Conservation (phyloP, 441 rosid species). For the Cnidoscolus chayamansa region DNA sequence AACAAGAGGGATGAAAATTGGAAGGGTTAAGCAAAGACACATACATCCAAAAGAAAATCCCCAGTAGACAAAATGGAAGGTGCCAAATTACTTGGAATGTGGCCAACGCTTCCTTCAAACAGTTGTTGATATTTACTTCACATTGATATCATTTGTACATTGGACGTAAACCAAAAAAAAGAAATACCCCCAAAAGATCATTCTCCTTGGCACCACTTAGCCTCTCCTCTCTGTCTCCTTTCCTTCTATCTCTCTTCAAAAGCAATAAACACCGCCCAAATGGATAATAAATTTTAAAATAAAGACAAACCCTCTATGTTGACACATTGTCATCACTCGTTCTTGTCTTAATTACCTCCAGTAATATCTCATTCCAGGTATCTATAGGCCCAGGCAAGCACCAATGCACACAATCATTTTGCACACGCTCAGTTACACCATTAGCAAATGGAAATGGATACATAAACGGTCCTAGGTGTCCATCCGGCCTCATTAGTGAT, state of each 20-base stretch:
- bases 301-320: neutral
- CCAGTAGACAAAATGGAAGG: neutral
- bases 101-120: conserved; percentile 14
- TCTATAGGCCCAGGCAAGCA: conserved; percentile 94
- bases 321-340: conserved; percentile 15
- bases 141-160: conserved; percentile 18
- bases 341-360: conserved; percentile 51
- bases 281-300: conserved; percentile 1
- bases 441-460: conserved; percentile 66
- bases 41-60: neutral
- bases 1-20: neutral
- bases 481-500: conserved; percentile 76
- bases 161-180: neutral
- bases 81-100: neutral
- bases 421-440: conserved; percentile 67
- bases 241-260: conserved; percentile 6
- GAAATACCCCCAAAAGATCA: conserved; percentile 12
- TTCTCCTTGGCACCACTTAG: conserved; percentile 9
- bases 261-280: conserved; percentile 14
- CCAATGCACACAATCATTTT: conserved; percentile 96
- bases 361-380: conserved; percentile 84
- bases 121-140: neutral
- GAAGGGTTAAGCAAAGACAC: neutral
- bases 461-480: conserved; percentile 94
- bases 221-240: conserved; percentile 16